These are phyloP conservation scores for Penicillium chermesinum DNA, from an alignment of 495 filamentous ascomycete genomes.

Conservation along the genomic window DNA sequence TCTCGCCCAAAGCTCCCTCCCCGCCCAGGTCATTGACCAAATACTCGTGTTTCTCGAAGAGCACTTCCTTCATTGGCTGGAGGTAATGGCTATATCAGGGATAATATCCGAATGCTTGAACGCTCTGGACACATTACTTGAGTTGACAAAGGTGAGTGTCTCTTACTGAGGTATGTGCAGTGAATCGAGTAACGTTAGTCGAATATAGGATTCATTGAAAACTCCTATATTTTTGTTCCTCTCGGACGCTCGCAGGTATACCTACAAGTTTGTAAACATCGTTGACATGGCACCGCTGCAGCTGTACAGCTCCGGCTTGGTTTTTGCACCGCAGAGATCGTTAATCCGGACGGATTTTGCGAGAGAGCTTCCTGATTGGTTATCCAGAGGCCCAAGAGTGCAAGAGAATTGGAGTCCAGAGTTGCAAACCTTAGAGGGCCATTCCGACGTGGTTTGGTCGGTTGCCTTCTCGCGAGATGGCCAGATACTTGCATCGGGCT, in stretches of 20 bases:
- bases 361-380: background rate
- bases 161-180: too few species aligned
- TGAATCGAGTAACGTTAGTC: too few species aligned
- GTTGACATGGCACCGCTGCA: background rate
- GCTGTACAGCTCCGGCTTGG: slow-evolving; percentile 18
- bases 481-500: background rate
- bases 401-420: background rate
- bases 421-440: slow-evolving; percentile 10
- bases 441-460: slow-evolving; percentile 1
- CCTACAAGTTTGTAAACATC: background rate
- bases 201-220: too few species aligned
- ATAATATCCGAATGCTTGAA: slow-evolving; percentile 20
- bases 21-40: slow-evolving; percentile 15
- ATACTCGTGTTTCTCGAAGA: slow-evolving; percentile 30
- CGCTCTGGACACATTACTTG: background rate
- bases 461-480: background rate
- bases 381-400: background rate
- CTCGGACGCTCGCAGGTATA: slow-evolving; percentile 3
- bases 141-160: slow-evolving; percentile 2
- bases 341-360: background rate
- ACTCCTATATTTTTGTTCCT: background rate
- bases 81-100: slow-evolving; percentile 38
- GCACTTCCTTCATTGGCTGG: slow-evolving; percentile 45
- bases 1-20: slow-evolving; percentile 17
- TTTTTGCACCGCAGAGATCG: slow-evolving; percentile 28